phyloP scores from a whole-genome alignment of 1,284 basidiomycete genomes.

The Bothia castanella region DNA sequence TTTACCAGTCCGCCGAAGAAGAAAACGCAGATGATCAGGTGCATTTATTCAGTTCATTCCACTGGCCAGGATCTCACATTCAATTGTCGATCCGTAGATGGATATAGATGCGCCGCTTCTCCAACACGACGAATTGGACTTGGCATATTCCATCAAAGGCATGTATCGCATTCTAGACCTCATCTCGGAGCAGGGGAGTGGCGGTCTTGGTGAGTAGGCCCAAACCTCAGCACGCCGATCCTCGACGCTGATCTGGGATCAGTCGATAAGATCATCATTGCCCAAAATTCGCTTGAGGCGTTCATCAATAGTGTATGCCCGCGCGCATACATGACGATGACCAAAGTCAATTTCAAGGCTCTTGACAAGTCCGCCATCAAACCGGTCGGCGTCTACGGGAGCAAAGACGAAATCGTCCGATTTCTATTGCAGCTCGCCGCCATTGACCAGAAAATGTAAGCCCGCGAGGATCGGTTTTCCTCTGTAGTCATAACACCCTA shows the following conservation, averaged over 20 bases:
- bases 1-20: slow-evolving; percentile 22
- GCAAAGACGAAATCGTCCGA: slow-evolving; percentile 44
- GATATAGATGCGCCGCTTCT: slow-evolving; percentile 12
- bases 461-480: rapidly evolving
- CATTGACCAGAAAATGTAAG: slow-evolving; percentile 39
- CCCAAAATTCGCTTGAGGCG: slow-evolving; percentile 41
- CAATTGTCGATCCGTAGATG: slow-evolving; percentile 19
- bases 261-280: slow-evolving; percentile 60
- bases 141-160: slow-evolving; percentile 34
- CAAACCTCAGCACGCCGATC: neutral
- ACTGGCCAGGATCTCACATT: neutral
- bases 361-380: slow-evolving; percentile 44
- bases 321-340: slow-evolving; percentile 46
- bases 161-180: slow-evolving; percentile 53
- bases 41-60: neutral
- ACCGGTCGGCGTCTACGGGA: slow-evolving; percentile 56
- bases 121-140: slow-evolving; percentile 22
- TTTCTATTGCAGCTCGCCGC: slow-evolving; percentile 38
- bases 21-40: slow-evolving; percentile 15
- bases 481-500: neutral
- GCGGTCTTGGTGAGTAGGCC: slow-evolving; percentile 43
- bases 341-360: slow-evolving; percentile 48
- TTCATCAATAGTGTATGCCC: slow-evolving; percentile 45
- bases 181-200: slow-evolving; percentile 47
- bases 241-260: neutral